Conservation (phyloP, 768 basidiomycete genomes). For the Leccinum longicurvipes region DNA sequence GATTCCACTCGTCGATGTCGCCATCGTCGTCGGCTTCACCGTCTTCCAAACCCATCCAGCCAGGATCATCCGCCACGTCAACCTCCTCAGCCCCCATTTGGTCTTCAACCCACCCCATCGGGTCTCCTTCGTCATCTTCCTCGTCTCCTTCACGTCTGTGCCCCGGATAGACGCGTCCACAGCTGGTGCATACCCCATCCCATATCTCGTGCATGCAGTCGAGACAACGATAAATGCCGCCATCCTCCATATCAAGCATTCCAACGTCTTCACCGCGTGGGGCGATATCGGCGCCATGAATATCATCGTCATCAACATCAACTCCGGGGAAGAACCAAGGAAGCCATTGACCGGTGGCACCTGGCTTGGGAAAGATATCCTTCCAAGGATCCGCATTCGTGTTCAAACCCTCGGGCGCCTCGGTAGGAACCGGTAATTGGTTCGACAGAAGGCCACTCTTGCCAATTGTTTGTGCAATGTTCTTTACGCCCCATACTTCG, state of each 20-base stretch:
- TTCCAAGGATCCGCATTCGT: constrained; percentile 58
- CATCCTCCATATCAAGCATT: constrained; percentile 71
- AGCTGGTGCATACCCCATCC: constrained; percentile 61
- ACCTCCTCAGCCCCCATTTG: constrained; percentile 35
- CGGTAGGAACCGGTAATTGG: constrained; percentile 25
- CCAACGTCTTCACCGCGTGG: constrained; percentile 45
- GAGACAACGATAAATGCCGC: constrained; percentile 70
- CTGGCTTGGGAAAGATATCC: constrained; percentile 48
- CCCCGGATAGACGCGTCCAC: constrained; percentile 57
- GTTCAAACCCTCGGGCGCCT: constrained; percentile 23
- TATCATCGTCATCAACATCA: constrained; percentile 19
- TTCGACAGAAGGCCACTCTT: constrained; percentile 48
- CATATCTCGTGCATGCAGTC: constrained; percentile 79
- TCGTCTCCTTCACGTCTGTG: constrained; percentile 35
- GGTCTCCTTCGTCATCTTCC: constrained; percentile 30
- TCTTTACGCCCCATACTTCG: constrained; percentile 48
- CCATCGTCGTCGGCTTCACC: constrained; percentile 35
- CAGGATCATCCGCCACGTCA: constrained; percentile 29
- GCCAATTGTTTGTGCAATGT: constrained; percentile 42
- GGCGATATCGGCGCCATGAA: constrained; percentile 8
- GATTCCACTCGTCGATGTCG: constrained; percentile 20
- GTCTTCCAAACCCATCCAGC: constrained; percentile 32
- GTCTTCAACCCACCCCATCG: constrained; percentile 34
- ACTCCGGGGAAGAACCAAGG: constrained; percentile 25
- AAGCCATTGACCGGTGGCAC: constrained; percentile 4